Conservation (phyloP, 352 stramenopile genomes). For the Phytophthora crassamura region DNA sequence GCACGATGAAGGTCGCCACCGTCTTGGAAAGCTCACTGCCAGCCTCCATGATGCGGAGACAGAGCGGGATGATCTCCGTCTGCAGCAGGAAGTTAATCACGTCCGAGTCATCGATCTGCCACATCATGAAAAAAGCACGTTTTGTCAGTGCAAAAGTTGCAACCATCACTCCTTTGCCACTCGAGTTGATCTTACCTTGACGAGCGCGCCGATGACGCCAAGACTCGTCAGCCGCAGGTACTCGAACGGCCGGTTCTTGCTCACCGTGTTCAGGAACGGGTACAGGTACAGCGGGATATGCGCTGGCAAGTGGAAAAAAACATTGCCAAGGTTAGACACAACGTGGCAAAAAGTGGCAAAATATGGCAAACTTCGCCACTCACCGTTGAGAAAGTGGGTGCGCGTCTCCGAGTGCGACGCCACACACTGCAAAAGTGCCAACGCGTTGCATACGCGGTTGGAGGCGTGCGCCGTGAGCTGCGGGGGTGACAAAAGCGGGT, state of each 20-base stretch:
- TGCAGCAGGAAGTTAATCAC: slow-evolving; percentile 99
- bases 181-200: slow-evolving; percentile 83
- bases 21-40: slow-evolving; percentile 98
- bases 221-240: slow-evolving; percentile 98
- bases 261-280: slow-evolving; percentile 99
- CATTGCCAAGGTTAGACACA: background rate
- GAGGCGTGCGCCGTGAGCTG: slow-evolving; percentile 97
- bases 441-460: slow-evolving; percentile 98
- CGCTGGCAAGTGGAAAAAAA: slow-evolving; percentile 45
- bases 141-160: background rate
- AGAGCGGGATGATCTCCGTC: slow-evolving; percentile 99
- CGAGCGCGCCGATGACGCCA: slow-evolving; percentile 98
- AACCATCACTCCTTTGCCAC: background rate
- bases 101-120: slow-evolving; percentile 97
- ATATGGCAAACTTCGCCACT: background rate
- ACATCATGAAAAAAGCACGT: slow-evolving; percentile 3
- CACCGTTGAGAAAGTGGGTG: slow-evolving; percentile 96
- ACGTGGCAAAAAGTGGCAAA: no score
- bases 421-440: slow-evolving; percentile 98
- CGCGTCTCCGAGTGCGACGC: slow-evolving; percentile 97
- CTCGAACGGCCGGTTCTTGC: slow-evolving; percentile 98
- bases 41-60: slow-evolving; percentile 99
- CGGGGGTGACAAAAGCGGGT: slow-evolving; percentile 96
- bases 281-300: slow-evolving; percentile 99
- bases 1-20: slow-evolving; percentile 99